Conservation (phyloP, 2,329 filamentous ascomycete species). For the Cladosporium halotolerans region DNA sequence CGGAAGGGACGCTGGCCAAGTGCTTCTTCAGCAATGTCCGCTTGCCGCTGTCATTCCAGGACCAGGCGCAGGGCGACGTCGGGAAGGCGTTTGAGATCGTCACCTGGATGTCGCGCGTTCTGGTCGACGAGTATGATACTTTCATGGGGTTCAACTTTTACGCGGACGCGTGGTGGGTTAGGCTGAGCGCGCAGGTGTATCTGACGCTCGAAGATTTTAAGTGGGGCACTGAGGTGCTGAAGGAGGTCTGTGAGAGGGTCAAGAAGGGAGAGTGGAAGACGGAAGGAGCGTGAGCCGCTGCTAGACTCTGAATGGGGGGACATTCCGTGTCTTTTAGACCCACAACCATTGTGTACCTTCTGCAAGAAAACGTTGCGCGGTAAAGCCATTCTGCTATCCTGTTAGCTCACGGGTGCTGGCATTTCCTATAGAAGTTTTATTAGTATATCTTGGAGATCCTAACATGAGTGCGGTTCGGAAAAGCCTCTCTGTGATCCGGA, state of each 20-base stretch:
- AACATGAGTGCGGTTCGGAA: no score
- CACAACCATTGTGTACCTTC: no score
- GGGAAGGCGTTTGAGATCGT: slow-evolving; percentile 33
- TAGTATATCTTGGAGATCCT: no score
- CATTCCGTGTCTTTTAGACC: background rate
- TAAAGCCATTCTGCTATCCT: no score
- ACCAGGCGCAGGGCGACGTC: slow-evolving; percentile 27
- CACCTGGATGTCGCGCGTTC: slow-evolving; percentile 35
- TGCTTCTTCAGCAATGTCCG: slow-evolving; percentile 69
- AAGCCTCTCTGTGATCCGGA: no score
- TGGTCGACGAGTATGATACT: slow-evolving; percentile 58
- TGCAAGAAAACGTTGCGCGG: background rate
- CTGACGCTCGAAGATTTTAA: slow-evolving; percentile 74
- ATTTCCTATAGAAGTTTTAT: no score
- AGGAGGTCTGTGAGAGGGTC: slow-evolving; percentile 50
- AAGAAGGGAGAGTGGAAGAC: slow-evolving; percentile 37
- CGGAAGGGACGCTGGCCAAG: slow-evolving; percentile 48
- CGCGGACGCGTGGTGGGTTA: slow-evolving; percentile 57
- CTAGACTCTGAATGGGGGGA: background rate
- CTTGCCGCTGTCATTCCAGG: slow-evolving; percentile 54
- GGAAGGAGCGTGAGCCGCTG: background rate
- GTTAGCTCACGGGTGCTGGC: no score
- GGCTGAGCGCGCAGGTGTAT: slow-evolving; percentile 78
- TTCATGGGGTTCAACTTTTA: slow-evolving; percentile 63
- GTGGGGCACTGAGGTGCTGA: slow-evolving; percentile 56